These are phyloP conservation scores for Penicillium palitans DNA, from an alignment of 2,329 filamentous ascomycete species.

Conservation along the genomic window DNA sequence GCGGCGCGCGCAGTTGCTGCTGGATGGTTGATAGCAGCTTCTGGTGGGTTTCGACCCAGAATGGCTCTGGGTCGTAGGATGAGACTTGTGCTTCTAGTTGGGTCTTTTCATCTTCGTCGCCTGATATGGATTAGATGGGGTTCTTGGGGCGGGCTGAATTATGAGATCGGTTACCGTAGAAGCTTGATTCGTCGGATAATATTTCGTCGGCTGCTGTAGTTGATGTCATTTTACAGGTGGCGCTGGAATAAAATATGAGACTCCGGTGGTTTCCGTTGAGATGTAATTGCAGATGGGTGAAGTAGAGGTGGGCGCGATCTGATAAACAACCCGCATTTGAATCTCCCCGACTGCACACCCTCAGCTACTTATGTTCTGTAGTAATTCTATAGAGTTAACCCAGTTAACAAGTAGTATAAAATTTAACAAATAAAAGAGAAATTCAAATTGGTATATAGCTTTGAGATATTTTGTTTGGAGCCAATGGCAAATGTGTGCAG, in stretches of 20 bases:
- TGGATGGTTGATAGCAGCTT: conserved; percentile 38
- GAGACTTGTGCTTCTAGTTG: conserved; percentile 53
- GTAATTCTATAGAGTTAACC: no score
- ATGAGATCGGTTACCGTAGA: conserved; percentile 38
- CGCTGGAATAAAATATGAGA: neutral
- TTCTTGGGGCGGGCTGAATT: neutral
- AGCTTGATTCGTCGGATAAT: conserved; percentile 48
- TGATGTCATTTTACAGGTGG: neutral
- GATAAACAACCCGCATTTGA: neutral
- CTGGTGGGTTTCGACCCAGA: conserved; percentile 46
- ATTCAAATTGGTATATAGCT: no score
- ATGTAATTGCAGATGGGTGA: neutral
- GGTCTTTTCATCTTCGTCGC: conserved; percentile 53
- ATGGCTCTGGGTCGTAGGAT: conserved; percentile 53
- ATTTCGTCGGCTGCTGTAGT: conserved; percentile 22
- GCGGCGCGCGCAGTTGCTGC: conserved; percentile 12
- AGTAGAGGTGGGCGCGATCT: neutral
- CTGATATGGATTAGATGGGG: conserved; percentile 41
- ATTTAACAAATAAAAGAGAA: no score
- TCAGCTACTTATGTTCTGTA: no score
- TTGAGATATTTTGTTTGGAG: neutral
- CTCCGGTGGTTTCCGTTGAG: neutral
- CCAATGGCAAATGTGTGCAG: neutral
- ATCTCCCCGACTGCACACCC: neutral
- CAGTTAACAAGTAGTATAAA: no score